Evolutionary conservation across 1,284 basidiomycete genomes (phyloP).

Genomic region (Trametes hirsuta): DNA sequence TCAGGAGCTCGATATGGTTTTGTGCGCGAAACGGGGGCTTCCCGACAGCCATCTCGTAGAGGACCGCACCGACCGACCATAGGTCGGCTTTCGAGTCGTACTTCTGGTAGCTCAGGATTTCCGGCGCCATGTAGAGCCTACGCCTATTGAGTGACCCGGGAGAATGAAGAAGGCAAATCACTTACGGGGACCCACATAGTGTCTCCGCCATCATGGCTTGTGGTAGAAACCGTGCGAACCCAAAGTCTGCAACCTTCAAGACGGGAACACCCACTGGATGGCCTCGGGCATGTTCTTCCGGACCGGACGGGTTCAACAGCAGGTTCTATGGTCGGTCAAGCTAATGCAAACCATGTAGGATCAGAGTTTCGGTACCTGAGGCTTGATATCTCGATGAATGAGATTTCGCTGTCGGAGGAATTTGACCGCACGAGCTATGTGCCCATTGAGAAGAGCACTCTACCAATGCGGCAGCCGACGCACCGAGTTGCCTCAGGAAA

Average conservation of each 20-base stretch:
- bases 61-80: slow-evolving; percentile 97
- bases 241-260: slow-evolving; percentile 98
- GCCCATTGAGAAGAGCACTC: slow-evolving; percentile 8
- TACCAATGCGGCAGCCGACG: slow-evolving; percentile 31
- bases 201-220: slow-evolving; percentile 96
- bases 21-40: slow-evolving; percentile 93
- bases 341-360: background rate
- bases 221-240: slow-evolving; percentile 92
- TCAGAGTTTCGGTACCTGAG: slow-evolving; percentile 59
- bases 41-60: slow-evolving; percentile 95
- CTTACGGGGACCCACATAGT: slow-evolving; percentile 94
- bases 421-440: slow-evolving; percentile 84
- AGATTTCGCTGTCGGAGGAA: slow-evolving; percentile 90
- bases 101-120: slow-evolving; percentile 96
- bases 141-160: background rate
- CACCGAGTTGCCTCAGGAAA: slow-evolving; percentile 91
- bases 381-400: slow-evolving; percentile 98
- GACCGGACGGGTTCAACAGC: slow-evolving; percentile 82
- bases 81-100: slow-evolving; percentile 98
- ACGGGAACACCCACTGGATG: slow-evolving; percentile 92
- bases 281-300: slow-evolving; percentile 79
- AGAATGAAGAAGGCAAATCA: background rate
- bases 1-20: slow-evolving; percentile 95
- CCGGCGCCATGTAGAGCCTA: slow-evolving; percentile 98
- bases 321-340: slow-evolving; percentile 66